These are phyloP conservation scores for Alternaria conjuncta DNA, from an alignment of 2,329 filamentous ascomycete species.

Conservation along the genomic window DNA sequence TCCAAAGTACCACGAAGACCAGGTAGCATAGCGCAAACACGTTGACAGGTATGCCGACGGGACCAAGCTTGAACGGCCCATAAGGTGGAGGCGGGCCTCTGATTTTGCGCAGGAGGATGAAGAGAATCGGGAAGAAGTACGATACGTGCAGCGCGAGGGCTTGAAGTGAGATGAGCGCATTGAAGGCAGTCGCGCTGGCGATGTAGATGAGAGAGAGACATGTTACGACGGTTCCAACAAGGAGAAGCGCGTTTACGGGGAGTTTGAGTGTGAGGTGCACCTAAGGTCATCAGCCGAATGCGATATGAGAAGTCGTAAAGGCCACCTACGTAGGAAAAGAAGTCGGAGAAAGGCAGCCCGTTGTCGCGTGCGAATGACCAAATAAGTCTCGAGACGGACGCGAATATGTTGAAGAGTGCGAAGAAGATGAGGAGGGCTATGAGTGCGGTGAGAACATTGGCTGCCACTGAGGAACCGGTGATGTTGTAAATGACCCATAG, in stretches of 20 bases:
- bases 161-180: conserved; percentile 40
- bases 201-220: conserved; percentile 40
- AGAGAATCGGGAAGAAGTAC: conserved; percentile 40
- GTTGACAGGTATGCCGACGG: conserved; percentile 33
- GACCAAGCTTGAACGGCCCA: conserved; percentile 39
- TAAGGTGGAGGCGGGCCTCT: conserved; percentile 27
- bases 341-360: conserved; percentile 49
- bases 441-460: conserved; percentile 51
- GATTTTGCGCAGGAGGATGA: conserved; percentile 32
- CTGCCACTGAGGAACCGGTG: conserved; percentile 50
- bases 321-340: conserved; percentile 39
- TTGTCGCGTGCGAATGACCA: conserved; percentile 60
- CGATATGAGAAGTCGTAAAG: not conserved
- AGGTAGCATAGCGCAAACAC: conserved; percentile 32
- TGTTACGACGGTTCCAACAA: conserved; percentile 40
- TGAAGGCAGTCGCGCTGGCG: conserved; percentile 45
- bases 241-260: conserved; percentile 32
- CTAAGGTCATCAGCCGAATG: conserved; percentile 10
- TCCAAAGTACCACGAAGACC: conserved; percentile 35
- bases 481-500: conserved; percentile 52
- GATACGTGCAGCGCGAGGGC: conserved; percentile 42
- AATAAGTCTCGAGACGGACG: conserved; percentile 56
- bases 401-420: conserved; percentile 52
- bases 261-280: conserved; percentile 36
- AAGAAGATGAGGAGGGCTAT: conserved; percentile 50